Evolutionary conservation across 176 grass and related monocot species (phyloP), one percentile per base, ranked within the genome.

Genomic region (Phoenix dactylifera): DNA sequence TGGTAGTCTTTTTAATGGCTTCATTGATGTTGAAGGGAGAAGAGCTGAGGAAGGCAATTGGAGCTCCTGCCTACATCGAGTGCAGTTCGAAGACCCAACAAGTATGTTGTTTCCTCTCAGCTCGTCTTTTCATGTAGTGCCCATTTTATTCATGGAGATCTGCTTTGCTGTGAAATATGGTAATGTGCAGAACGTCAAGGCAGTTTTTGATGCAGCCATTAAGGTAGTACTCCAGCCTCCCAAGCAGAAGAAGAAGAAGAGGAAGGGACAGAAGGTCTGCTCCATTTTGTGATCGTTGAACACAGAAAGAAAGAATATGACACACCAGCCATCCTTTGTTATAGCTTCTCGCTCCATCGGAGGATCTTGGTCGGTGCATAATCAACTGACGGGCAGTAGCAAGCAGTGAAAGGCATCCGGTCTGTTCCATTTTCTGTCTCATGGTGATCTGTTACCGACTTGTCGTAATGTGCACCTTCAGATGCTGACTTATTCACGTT

Each of bases 1-100:
- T 44, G 9, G 0, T 44, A 14, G 35, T 44, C 35, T 0, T 44
- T 44, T 44, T 44, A 9, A 44, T 44, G 35, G 14, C 35, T 44
- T 44, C 9, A 44, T 44, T 44, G 2, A 44, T 12, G 10, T 44
- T 71, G 17, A 65, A 89, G 86, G 82, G 82, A 22, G 86, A 89
- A 60, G 86, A 89, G 52, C 78, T 85, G 78, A 72, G 60, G 78
- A 89, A 82, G 75, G 67, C 75, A 76, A 89, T 89, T 75, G 71
- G 71, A 64, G 78, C 86, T 52, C 82, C 82, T 62, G 84, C 84
- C 64, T 89, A 89, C 72, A 82, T 89, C 16, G 86, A 89, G 75
- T 89, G 86, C 82, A 89, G 86, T 73, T 89, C 86, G 23, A 89
- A 89, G 78, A 89, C 86, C 51, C 86, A 89, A 70, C 78, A 85